Evolutionary conservation across 2,329 filamentous ascomycete species (phyloP), one percentile per base, ranked within the genome.

Genomic region (Aspergillus versicolor): DNA sequence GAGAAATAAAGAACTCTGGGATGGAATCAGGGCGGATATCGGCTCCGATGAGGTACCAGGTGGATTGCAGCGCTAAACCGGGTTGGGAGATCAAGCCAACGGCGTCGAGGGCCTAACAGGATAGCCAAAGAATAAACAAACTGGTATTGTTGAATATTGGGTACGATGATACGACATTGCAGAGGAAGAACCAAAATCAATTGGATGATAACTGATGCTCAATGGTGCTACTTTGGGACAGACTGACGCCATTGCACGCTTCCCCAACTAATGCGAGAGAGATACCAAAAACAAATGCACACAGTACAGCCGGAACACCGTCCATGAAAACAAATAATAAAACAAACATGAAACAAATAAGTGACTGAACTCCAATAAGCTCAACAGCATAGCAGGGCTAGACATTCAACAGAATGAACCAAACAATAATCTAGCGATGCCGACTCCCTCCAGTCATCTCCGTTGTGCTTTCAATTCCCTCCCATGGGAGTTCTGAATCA

Each of bases 401-500:
- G 27, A 12, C 27, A 41, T 32, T 11, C 34, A 13, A 5, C n/a
- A 40, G 32, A 40, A 19, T 17, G 19, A 15, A 37, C 22, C 7
- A 30, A 42, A 24, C 21, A 34, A 42, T 22, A 48, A 48, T 32
- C 44, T 58, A 62, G 50, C 62, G 59, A 40, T 60, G 64, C 52
- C 62, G 58, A 46, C 59, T 63, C 37, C 58, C 54, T 51, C 61
- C 60, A 53, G 74, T 76, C 55, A 76, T 59, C 43, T 76, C 74
- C 48, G 65, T 68, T 15, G 75, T 77, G 56, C 73, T 76, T 59
- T 77, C 74, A 59, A 77, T 74, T 4, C 75, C 75, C 56, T 77
- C 75, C 75, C 75, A 77, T 2, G 75, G 75, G 51, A 76, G 60
- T 34, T 76, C 75, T n/a, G 72, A 69, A 15, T 73, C 68, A 9